Base-by-base conservation (phyloP, 345 rosid species). In the Gossypium stocksii region DNA sequence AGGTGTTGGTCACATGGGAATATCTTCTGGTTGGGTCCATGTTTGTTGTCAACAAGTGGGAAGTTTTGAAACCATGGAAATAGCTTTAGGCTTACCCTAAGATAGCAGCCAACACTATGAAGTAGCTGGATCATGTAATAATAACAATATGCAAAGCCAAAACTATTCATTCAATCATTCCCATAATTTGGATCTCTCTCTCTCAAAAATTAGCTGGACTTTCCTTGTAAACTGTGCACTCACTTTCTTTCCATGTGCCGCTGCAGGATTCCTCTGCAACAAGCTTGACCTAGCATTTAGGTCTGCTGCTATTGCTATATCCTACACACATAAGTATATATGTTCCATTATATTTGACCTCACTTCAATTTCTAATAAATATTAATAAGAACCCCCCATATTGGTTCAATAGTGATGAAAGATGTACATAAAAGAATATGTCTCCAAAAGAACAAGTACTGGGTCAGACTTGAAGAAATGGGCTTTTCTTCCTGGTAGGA, bases 141-240 rank as follows among this genome's bases (percentile, higher is more conserved):
- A 9, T n/a, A 19, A 66, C 22, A 22, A 45, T 1, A 45, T 66
- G 53, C 71, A 46, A 22, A 66, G 38, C 71, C 38, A 46, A 46
- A 20, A 45, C n/a, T 20, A 22, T 13, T 22, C 71, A 38, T 20
- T 22, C 54, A 22, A 46, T 66, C 19, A 66, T 19, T 67, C 70
- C 70, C 54, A 45, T 19, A 34, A 34, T 34, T 34, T 19, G 19
- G 20, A 20, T 17, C 7, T 45, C 54, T 66, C 53, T 45, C 38
- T 66, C 56, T 5, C 41, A 34, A 67, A 67, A 48, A 23, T 23
- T 67, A 67, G 57, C 71, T 67, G 71, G 71, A 48, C 16, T 34
- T 69, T 52, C 25, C 23, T 51, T 51, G 71, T 22, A 22, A 45
- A 13, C 1, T 22, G 34, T 46, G 56, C 23, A 51, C 22, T 23